phyloP scores from a whole-genome alignment of 805 yeast genomes.

The Saccharomycopsis malanga region DNA sequence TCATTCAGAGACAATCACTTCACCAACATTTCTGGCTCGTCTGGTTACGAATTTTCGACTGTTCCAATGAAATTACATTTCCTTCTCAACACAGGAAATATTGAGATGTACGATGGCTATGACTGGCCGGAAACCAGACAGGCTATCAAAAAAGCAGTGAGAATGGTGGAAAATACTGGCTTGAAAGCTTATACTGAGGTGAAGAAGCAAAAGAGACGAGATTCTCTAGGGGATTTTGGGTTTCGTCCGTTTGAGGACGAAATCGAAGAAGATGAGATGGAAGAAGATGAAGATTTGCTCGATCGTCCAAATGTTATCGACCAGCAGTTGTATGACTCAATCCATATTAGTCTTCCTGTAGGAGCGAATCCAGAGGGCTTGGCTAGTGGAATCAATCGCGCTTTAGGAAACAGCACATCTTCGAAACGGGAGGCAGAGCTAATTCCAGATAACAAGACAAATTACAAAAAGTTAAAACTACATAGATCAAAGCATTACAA shows the following conservation, averaged over 20 bases:
- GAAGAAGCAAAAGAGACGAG: slow-evolving; percentile 12
- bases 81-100: slow-evolving; percentile 31
- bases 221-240: slow-evolving; percentile 22
- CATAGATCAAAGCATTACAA: slow-evolving; percentile 60
- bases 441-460: slow-evolving; percentile 27
- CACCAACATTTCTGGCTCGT: slow-evolving; percentile 8
- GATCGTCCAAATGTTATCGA: slow-evolving; percentile 34
- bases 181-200: slow-evolving; percentile 8
- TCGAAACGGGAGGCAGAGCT: slow-evolving; percentile 11
- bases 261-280: slow-evolving; percentile 18
- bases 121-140: slow-evolving; percentile 81
- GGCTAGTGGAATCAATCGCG: slow-evolving; percentile 48
- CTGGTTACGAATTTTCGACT: neutral
- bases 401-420: slow-evolving; percentile 25
- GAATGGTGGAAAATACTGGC: slow-evolving; percentile 48
- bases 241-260: slow-evolving; percentile 18
- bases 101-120: slow-evolving; percentile 78
- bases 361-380: slow-evolving; percentile 40
- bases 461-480: slow-evolving; percentile 44
- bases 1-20: slow-evolving; percentile 23
- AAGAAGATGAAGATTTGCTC: slow-evolving; percentile 13
- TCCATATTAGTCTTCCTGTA: slow-evolving; percentile 56
- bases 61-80: slow-evolving; percentile 30
- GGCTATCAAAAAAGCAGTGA: slow-evolving; percentile 58
- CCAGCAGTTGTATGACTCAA: slow-evolving; percentile 70